These are phyloP conservation scores for Wickerhamomyces queroliae DNA, from an alignment of 805 yeast genomes.

Conservation along the genomic window DNA sequence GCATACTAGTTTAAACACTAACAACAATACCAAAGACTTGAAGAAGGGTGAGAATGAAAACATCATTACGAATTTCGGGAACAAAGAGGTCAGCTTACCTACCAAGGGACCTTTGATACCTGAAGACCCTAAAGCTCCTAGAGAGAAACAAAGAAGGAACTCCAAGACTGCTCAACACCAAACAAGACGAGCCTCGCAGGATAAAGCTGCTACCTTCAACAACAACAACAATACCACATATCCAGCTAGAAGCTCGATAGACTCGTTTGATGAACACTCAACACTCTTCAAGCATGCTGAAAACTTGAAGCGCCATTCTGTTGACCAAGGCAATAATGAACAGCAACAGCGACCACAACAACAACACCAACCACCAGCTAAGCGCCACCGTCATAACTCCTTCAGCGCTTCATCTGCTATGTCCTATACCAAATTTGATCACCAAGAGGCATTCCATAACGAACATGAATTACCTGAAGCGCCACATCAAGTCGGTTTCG, in stretches of 20 bases:
- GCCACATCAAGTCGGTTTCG: slow-evolving; percentile 71
- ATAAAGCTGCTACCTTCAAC: neutral
- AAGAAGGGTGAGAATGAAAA: slow-evolving; percentile 26
- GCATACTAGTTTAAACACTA: slow-evolving; percentile 49
- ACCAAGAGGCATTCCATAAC: slow-evolving; percentile 1
- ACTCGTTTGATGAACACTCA: slow-evolving; percentile 13
- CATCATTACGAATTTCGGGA: slow-evolving; percentile 32
- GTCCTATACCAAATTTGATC: slow-evolving; percentile 24
- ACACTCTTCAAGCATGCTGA: slow-evolving; percentile 24
- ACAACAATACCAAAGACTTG: slow-evolving; percentile 35
- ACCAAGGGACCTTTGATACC: slow-evolving; percentile 13
- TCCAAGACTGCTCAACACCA: neutral
- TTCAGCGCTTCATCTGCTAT: slow-evolving; percentile 36
- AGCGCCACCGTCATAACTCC: slow-evolving; percentile 35
- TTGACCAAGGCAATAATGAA: neutral
- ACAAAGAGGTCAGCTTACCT: slow-evolving; percentile 32
- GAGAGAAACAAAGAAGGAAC: slow-evolving; percentile 1
- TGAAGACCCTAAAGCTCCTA: neutral
- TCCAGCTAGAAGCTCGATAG: slow-evolving; percentile 10
- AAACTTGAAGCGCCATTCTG: slow-evolving; percentile 10
- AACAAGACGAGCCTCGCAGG: neutral
- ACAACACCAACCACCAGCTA: slow-evolving; percentile 8
- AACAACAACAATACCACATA: slow-evolving; percentile 1
- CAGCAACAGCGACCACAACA: slow-evolving; percentile 1
- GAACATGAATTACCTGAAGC: slow-evolving; percentile 29